Base-by-base conservation (phyloP, 2,329 filamentous ascomycete genomes). In the Chalaropsis ovoidea region DNA sequence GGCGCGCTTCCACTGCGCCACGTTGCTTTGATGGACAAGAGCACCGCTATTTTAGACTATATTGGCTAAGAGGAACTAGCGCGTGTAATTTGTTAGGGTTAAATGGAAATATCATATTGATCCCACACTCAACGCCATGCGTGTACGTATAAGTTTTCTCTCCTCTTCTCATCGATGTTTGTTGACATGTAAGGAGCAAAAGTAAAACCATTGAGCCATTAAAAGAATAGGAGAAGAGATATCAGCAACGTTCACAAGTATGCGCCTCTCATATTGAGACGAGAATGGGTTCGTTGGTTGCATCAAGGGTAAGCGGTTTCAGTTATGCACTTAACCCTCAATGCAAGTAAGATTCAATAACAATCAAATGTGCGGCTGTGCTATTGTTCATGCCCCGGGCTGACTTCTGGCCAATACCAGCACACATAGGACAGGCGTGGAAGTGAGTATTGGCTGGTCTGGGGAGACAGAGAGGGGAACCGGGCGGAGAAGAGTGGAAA, bases 1-100 rank as follows among this genome's bases (percentile, higher is more conserved):
- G 62, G 65, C 62, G 65, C 65, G 65, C 65, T 67, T 61, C 65
- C 65, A 64, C 61, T 64, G 52, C 65, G 61, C 65, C 65, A 67
- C 45, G 61, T 63, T 67, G 61, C 52, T 56, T 56, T 64, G 24
- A 11, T 60, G 41, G 19, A 19, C 2, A 4, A 43, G n/a, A 2
- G 43, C 1, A 5, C 4, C 8, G n/a, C 43, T 45, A 45, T 45
- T 39, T 39, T 6, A 39, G 4, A 39, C 35, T 39, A 39, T 39
- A 39, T 10, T 39, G 35, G 35, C 8, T 10, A 35, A 35, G 31
- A 35, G n/a, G n/a, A n/a, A n/a, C n/a, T n/a, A n/a, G n/a, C 31
- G 31, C 7, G 31, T 3, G 31, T 3, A 7, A 3, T 7, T 35
- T 35, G 31, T 39, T 39, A 39, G 35, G 35, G 35, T 39, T 39